phyloP scores from a whole-genome alignment of 2,329 filamentous ascomycete genomes.

The Dactylonectria estremocensis region DNA sequence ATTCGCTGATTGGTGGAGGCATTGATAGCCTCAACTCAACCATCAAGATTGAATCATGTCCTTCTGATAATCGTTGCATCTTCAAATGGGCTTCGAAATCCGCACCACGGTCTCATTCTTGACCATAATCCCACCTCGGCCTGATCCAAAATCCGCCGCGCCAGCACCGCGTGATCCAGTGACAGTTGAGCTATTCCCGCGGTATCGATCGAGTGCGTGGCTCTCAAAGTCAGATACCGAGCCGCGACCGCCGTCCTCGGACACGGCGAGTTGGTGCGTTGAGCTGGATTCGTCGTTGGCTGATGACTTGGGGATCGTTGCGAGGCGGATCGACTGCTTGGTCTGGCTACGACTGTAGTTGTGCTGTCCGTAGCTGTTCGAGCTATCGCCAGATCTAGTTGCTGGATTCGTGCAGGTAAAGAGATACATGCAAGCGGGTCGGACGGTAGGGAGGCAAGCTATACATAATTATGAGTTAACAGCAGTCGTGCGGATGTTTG shows the following conservation, averaged over 20 bases:
- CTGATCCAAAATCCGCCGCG: neutral
- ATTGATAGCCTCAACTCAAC: too few relatives aligned
- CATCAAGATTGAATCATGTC: too few relatives aligned
- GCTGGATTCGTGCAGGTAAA: constrained; percentile 34
- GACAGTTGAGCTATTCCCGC: constrained; percentile 32
- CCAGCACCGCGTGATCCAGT: constrained; percentile 27
- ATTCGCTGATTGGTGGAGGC: too few relatives aligned
- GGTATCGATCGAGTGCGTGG: constrained; percentile 39
- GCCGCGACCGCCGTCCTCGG: constrained; percentile 1
- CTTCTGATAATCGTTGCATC: neutral
- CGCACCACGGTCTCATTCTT: constrained; percentile 43
- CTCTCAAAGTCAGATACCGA: constrained; percentile 39
- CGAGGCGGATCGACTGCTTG: constrained; percentile 43
- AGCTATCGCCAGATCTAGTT: constrained; percentile 31
- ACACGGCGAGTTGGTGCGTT: constrained; percentile 42
- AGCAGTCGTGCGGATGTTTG: too few relatives aligned
- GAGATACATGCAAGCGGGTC: constrained; percentile 41
- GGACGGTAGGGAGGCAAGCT: constrained; percentile 44
- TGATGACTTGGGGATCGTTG: constrained; percentile 27
- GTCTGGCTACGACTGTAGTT: constrained; percentile 38
- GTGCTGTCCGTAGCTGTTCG: constrained; percentile 34
- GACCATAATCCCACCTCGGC: constrained; percentile 39
- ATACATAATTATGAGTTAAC: accelerated
- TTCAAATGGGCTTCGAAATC: neutral
- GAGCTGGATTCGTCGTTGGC: constrained; percentile 43